Conservation (phyloP, 2,329 filamentous ascomycete species). For the Tolypocladium nubicola region DNA sequence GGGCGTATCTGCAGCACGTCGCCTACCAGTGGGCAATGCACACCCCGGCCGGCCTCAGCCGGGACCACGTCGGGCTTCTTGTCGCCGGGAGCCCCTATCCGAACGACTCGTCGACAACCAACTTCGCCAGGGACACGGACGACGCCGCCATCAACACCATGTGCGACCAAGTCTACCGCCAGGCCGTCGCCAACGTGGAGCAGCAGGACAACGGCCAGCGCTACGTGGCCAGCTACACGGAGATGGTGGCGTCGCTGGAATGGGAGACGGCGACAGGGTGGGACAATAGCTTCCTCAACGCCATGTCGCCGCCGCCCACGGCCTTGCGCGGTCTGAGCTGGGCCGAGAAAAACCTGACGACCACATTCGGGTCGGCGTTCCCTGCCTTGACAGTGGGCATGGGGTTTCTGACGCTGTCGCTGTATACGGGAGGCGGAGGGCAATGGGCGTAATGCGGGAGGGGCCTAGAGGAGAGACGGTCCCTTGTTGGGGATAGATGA, state of each 20-base stretch:
- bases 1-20: neutral
- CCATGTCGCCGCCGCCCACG: neutral
- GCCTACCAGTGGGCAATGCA: neutral
- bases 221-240: neutral
- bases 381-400: neutral
- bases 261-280: neutral
- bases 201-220: slow-evolving; percentile 6
- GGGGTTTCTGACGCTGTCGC: neutral
- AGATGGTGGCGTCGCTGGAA: neutral
- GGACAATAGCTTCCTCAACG: neutral
- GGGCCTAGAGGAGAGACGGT: too few relatives aligned
- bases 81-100: neutral
- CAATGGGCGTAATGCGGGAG: neutral
- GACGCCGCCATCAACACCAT: neutral
- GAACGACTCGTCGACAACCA: neutral
- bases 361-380: neutral
- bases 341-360: neutral
- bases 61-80: neutral
- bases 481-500: too few relatives aligned
- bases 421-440: neutral
- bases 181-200: neutral
- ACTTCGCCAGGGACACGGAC: neutral
- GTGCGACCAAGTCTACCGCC: neutral
- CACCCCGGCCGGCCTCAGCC: neutral
- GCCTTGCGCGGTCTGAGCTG: neutral